Evolutionary conservation across 176 grass and related monocot genomes (phyloP).

Genomic region (Oryza meridionalis): DNA sequence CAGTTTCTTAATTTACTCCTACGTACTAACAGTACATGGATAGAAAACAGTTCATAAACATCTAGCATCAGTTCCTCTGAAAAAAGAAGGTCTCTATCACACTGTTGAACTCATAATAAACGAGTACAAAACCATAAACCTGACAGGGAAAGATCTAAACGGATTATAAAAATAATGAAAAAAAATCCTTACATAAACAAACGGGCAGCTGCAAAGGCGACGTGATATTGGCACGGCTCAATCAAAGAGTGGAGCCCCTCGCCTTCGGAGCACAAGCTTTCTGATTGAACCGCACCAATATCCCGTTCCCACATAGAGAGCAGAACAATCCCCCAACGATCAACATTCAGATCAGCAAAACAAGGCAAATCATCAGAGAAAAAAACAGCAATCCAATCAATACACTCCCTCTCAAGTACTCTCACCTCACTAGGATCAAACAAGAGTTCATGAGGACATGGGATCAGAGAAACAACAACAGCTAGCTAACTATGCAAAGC

Average conservation of each 20-base stretch:
- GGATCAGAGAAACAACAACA: background rate
- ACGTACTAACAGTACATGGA: background rate
- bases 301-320: conserved; percentile 31
- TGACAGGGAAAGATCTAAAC: background rate
- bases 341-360: background rate
- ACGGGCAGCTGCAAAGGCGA: background rate
- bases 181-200: background rate
- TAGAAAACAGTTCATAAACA: background rate
- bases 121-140: background rate
- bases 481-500: background rate
- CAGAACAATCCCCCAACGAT: background rate
- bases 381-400: background rate
- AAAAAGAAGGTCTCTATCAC: background rate
- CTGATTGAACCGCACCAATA: conserved; percentile 92
- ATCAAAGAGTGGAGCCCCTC: conserved; percentile 64
- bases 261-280: conserved; percentile 49
- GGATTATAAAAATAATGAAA: background rate
- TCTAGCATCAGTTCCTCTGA: background rate
- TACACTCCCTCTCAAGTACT: background rate
- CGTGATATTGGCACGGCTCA: conserved; percentile 99
- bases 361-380: background rate
- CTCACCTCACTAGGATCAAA: background rate
- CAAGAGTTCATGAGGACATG: background rate
- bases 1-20: background rate
- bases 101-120: background rate